These are phyloP conservation scores for Calonectria pauciramosa DNA, from an alignment of 2,329 filamentous ascomycete genomes.

Conservation along the genomic window DNA sequence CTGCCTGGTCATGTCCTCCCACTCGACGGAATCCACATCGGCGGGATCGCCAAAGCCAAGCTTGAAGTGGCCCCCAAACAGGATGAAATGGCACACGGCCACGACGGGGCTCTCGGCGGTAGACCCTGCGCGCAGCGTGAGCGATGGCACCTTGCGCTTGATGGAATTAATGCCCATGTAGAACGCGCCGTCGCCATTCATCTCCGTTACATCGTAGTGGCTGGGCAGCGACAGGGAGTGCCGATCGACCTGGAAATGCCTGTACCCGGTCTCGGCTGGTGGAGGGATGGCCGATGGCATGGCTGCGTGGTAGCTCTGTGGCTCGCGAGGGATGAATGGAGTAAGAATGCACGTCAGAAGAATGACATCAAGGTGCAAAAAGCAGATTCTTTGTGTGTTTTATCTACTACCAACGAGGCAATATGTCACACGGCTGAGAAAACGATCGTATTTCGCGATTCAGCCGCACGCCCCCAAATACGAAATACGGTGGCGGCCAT, in stretches of 20 bases:
- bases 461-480: conserved; percentile 17
- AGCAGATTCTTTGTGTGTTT: neutral
- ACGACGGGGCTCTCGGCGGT: conserved; percentile 15
- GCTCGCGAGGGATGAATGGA: neutral
- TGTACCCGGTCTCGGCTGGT: neutral
- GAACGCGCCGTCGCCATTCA: neutral
- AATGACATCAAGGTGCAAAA: too few relatives aligned
- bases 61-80: conserved; percentile 31
- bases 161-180: neutral
- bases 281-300: conserved; percentile 1
- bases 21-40: conserved; percentile 13
- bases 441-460: conserved; percentile 2
- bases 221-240: neutral
- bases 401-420: neutral
- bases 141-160: conserved; percentile 12
- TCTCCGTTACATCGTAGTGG: conserved; percentile 9
- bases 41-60: conserved; percentile 36
- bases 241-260: conserved; percentile 7
- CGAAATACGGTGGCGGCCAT: conserved; percentile 10
- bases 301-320: neutral
- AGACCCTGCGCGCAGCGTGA: conserved; percentile 31
- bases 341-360: neutral
- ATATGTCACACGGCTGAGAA: neutral
- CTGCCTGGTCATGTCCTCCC: conserved; percentile 37
- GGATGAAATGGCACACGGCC: conserved; percentile 31